A percentile compares a stretch with the other conserved stretches of the same genome.
Evolutionary conservation across 2,329 filamentous ascomycete species (phyloP).

Genomic region (Phialemoniopsis sp.): DNA sequence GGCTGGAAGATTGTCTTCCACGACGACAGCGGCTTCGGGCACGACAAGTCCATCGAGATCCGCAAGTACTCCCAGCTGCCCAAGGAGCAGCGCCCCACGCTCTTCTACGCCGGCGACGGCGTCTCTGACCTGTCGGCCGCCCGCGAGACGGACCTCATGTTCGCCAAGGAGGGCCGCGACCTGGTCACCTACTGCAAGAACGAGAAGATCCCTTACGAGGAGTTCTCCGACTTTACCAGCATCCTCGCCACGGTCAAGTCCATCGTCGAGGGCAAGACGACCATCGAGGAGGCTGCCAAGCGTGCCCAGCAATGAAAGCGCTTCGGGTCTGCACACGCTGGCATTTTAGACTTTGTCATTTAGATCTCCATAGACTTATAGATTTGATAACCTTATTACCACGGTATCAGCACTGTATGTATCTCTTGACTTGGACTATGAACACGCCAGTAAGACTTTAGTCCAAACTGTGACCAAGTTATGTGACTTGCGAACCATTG

Average conservation of each 20-base stretch:
- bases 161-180: constrained; percentile 80
- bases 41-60: constrained; percentile 93
- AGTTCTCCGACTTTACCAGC: constrained; percentile 52
- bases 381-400: too few species aligned
- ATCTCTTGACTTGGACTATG: too few species aligned
- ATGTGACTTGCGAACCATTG: too few species aligned
- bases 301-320: too few species aligned
- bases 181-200: constrained; percentile 14
- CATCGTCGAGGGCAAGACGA: constrained; percentile 13
- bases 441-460: too few species aligned
- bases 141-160: constrained; percentile 86
- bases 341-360: too few species aligned
- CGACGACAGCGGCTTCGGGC: constrained; percentile 87
- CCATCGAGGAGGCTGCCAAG: constrained; percentile 8
- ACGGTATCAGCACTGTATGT: too few species aligned
- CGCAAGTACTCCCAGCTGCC: constrained; percentile 78
- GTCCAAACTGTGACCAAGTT: too few species aligned
- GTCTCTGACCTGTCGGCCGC: constrained; percentile 91
- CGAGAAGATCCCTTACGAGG: constrained; percentile 47
- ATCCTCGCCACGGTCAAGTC: constrained; percentile 12
- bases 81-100: constrained; percentile 63
- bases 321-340: too few species aligned
- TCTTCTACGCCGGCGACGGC: constrained; percentile 95
- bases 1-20: constrained; percentile 89
- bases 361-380: too few species aligned